phyloP scores from a whole-genome alignment of 768 basidiomycete species.

The Chalciporus piperatus region DNA sequence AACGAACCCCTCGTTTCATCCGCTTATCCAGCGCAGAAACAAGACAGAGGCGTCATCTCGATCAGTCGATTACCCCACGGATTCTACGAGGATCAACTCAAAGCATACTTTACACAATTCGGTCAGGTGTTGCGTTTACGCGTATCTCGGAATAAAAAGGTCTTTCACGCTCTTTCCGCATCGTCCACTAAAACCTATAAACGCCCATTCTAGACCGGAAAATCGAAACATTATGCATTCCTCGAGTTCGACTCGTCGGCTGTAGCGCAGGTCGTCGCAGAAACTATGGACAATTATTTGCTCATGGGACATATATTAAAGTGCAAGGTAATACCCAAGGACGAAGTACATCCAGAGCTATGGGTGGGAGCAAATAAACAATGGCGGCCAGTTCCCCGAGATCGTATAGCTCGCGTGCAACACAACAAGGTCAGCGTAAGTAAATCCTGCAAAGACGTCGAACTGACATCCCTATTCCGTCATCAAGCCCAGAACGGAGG shows the following conservation, averaged over 20 bases:
- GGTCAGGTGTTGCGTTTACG: conserved; percentile 86
- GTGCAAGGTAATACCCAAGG: conserved; percentile 87
- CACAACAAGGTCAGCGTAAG: conserved; percentile 72
- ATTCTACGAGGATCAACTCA: conserved; percentile 94
- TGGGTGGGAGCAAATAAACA: conserved; percentile 98
- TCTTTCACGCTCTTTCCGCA: conserved; percentile 16
- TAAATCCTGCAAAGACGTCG: neutral
- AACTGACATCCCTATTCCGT: conserved; percentile 6
- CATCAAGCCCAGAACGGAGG: conserved; percentile 66
- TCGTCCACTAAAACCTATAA: neutral
- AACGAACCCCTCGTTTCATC: neutral
- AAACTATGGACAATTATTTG: conserved; percentile 99
- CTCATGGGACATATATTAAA: conserved; percentile 90
- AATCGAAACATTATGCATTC: conserved; percentile 96
- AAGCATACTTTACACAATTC: conserved; percentile 92
- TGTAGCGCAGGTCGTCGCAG: conserved; percentile 92
- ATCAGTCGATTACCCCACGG: conserved; percentile 93
- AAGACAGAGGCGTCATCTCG: conserved; percentile 81
- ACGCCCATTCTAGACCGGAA: conserved; percentile 64
- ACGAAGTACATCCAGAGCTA: conserved; percentile 86
- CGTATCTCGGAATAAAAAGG: conserved; percentile 92
- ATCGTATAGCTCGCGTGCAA: conserved; percentile 63
- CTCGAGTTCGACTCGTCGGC: conserved; percentile 88
- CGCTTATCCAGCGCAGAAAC: conserved; percentile 35
- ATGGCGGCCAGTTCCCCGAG: conserved; percentile 74